Evolutionary conservation across 1,284 basidiomycete genomes (phyloP).

Genomic region (Moniliella sp.): DNA sequence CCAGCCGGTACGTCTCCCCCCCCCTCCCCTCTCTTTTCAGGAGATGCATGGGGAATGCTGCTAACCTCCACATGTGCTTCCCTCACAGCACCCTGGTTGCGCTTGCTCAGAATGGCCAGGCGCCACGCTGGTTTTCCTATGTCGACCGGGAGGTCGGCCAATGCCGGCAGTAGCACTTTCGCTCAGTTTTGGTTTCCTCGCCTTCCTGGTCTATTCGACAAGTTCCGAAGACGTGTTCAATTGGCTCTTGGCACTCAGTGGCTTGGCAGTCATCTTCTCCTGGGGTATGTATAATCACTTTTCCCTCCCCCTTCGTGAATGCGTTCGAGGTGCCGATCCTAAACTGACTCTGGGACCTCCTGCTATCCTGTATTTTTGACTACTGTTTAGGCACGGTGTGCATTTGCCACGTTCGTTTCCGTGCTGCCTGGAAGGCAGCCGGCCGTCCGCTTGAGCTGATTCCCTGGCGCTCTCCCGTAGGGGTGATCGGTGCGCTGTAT

Average conservation of each 20-base stretch:
- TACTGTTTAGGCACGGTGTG: slow-evolving; percentile 18
- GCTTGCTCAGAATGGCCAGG: slow-evolving; percentile 34
- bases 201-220: slow-evolving; percentile 16
- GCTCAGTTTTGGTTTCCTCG: slow-evolving; percentile 21
- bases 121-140: slow-evolving; percentile 34
- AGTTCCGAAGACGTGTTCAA: slow-evolving; percentile 28
- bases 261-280: slow-evolving; percentile 39
- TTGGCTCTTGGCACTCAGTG: slow-evolving; percentile 40
- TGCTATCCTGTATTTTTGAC: no score
- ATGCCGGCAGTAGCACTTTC: slow-evolving; percentile 34
- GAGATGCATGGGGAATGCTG: no score
- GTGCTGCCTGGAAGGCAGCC: slow-evolving; percentile 38
- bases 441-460: slow-evolving; percentile 38
- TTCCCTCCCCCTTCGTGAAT: no score
- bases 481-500: slow-evolving; percentile 37
- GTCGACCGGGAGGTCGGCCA: slow-evolving; percentile 41
- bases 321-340: no score
- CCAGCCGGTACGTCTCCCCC: no score
- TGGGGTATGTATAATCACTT: no score
- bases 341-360: no score
- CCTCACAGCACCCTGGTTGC: slow-evolving; percentile 35
- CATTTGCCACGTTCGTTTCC: slow-evolving; percentile 36
- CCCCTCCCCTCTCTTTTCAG: slow-evolving; percentile 37
- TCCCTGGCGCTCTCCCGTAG: slow-evolving; percentile 37
- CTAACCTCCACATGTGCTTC: no score